Conservation (phyloP, 352 stramenopile genomes). For the Stramenopiles sp. region DNA sequence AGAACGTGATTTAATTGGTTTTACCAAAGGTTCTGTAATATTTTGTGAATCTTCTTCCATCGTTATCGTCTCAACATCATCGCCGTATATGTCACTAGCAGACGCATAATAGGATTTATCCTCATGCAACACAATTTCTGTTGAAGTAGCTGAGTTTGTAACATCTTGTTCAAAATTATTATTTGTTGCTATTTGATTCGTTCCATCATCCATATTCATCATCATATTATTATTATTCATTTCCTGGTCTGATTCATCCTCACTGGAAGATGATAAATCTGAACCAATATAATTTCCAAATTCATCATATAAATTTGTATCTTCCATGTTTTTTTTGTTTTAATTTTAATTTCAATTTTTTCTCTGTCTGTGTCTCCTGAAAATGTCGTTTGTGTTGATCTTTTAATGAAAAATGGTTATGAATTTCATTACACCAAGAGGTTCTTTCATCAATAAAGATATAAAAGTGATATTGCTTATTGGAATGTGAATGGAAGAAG, state of each 20-base stretch:
- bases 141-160: slow-evolving; percentile 16
- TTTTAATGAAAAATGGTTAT: no score
- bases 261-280: slow-evolving; percentile 66
- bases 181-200: not conserved
- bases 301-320: slow-evolving; percentile 96
- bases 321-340: slow-evolving; percentile 44
- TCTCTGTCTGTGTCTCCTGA: no score
- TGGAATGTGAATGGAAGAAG: no score
- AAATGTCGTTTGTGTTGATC: no score
- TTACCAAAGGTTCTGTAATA: slow-evolving; percentile 92
- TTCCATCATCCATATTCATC: slow-evolving; percentile 16
- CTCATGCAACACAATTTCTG: slow-evolving; percentile 94
- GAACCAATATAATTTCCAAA: slow-evolving; percentile 99
- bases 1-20: slow-evolving; percentile 74
- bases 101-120: slow-evolving; percentile 99
- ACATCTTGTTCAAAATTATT: slow-evolving; percentile 12
- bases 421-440: no score
- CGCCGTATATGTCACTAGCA: slow-evolving; percentile 78
- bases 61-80: slow-evolving; percentile 80
- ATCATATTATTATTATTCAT: slow-evolving; percentile 23
- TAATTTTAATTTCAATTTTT: no score
- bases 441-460: no score
- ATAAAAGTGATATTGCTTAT: no score
- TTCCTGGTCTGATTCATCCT: slow-evolving; percentile 35
- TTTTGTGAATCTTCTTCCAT: slow-evolving; percentile 97